Evolutionary conservation across 257 asterid species (phyloP), one percentile per base, ranked within the genome.

Genomic region (Przewalskia tangutica): DNA sequence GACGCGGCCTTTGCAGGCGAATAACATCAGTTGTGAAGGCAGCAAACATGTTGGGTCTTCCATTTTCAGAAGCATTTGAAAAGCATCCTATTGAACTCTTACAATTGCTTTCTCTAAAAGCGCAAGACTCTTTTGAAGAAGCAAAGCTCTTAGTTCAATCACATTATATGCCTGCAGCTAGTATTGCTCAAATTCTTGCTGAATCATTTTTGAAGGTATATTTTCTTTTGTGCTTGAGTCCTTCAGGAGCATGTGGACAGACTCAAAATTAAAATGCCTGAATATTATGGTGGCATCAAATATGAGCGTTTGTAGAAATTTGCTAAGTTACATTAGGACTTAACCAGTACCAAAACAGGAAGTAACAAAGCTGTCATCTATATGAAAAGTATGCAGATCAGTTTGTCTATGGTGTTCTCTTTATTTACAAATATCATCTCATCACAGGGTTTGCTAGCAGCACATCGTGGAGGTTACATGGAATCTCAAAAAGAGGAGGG

Each of bases 391-490:
- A 10, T 46, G 56, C 4, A 9, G 73, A 12, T 46, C 79, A 23
- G 53, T 9, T 60, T 75, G 53, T 51, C 0, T 46, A 58, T 44
- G 27, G 48, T 44, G 5, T 82, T 77, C 40, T 77, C 40, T 46
- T 46, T 36, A 77, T 71, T 32, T 83, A 38, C 34, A 51, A 63
- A 58, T 64, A 38, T 59, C 62, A 40, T 77, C 40, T 81, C 80
- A 11, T 77, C 82, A 38, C 90, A 96, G 99, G 99, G 99, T 85
- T 88, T 96, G 81, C 88, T 96, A 88, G 99, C 99, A 50, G 98
- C 99, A 81, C 98, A 96, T 89, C 98, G 99, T 89, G 99, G 99
- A 81, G 99, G 99, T 73, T 96, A 96, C 85, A 96, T 96, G 95
- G 99, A 95, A 79, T 91, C 93, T 77, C 99, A 95, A 89, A 95